Evolutionary conservation across 768 basidiomycete species (phyloP).

Genomic region (Megacollybia marginata): DNA sequence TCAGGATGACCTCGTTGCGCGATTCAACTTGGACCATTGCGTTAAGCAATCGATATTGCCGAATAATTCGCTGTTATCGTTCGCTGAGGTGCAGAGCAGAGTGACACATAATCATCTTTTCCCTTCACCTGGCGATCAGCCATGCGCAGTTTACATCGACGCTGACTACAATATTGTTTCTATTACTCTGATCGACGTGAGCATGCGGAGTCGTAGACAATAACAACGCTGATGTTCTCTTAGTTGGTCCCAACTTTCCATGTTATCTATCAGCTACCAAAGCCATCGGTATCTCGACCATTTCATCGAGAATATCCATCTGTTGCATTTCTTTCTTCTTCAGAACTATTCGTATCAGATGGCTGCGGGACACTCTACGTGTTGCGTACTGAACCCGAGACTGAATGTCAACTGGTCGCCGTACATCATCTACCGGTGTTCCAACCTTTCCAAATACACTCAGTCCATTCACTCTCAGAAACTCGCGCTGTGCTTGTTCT

Average conservation of each 20-base stretch:
- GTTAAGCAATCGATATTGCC: constrained; percentile 57
- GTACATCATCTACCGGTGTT: constrained; percentile 38
- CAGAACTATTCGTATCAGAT: constrained; percentile 53
- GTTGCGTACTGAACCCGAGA: constrained; percentile 34
- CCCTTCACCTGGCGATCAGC: constrained; percentile 27
- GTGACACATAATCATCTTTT: constrained; percentile 81
- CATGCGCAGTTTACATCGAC: constrained; percentile 61
- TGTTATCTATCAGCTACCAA: constrained; percentile 54
- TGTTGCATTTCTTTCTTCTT: constrained; percentile 44
- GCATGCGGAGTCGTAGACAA: constrained; percentile 15
- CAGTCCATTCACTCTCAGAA: constrained; percentile 28
- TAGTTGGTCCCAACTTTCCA: constrained; percentile 40
- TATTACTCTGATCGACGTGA: constrained; percentile 52
- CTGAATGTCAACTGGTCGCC: constrained; percentile 40
- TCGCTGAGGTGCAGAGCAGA: constrained; percentile 77
- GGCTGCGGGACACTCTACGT: constrained; percentile 65
- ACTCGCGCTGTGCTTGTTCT: constrained; percentile 38
- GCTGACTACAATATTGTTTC: constrained; percentile 51
- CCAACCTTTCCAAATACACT: constrained; percentile 31
- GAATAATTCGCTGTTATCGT: constrained; percentile 54
- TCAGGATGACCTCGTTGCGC: constrained; percentile 46
- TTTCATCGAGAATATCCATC: constrained; percentile 72
- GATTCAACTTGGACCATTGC: constrained; percentile 45
- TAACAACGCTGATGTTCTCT: constrained; percentile 1
- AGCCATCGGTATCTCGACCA: constrained; percentile 31